Percentiles rank a stretch among this genome's conserved stretches.
These are phyloP conservation scores for Oryza meyeriana DNA, from an alignment of 176 grass and related monocot species.

Conservation along the genomic window DNA sequence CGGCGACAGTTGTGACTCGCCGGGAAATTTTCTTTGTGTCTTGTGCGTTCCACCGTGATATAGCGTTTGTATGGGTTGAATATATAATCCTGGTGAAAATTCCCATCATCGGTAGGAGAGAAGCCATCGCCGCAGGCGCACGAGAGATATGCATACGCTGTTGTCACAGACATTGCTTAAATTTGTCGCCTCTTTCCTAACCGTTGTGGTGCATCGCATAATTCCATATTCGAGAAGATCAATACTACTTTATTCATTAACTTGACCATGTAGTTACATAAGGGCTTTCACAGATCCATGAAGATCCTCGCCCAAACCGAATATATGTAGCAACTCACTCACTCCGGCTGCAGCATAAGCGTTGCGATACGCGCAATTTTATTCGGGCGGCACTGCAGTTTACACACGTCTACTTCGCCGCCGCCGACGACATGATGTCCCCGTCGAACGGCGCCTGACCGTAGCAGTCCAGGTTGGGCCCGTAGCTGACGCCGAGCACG, in stretches of 20 bases:
- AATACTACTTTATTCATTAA: not conserved
- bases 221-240: not conserved
- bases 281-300: not conserved
- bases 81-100: too few species aligned
- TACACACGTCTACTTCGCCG: not conserved
- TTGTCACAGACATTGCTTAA: too few species aligned
- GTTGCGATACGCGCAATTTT: not conserved
- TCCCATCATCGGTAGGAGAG: too few species aligned
- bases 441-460: not conserved
- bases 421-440: not conserved
- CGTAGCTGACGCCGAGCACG: conserved; percentile 36
- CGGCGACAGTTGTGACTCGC: too few species aligned
- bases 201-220: too few species aligned
- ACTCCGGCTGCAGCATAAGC: not conserved
- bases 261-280: not conserved
- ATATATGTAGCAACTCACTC: not conserved
- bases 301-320: not conserved
- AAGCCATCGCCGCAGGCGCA: too few species aligned
- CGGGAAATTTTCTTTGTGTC: too few species aligned
- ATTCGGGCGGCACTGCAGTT: not conserved
- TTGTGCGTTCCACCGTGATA: too few species aligned
- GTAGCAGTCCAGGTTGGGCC: conserved; percentile 43
- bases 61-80: too few species aligned
- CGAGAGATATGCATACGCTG: too few species aligned
- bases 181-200: too few species aligned